A percentile compares a stretch with the other conserved stretches of the same genome.
phyloP scores from a whole-genome alignment of 495 filamentous ascomycete species.

The Cercophora samala region DNA sequence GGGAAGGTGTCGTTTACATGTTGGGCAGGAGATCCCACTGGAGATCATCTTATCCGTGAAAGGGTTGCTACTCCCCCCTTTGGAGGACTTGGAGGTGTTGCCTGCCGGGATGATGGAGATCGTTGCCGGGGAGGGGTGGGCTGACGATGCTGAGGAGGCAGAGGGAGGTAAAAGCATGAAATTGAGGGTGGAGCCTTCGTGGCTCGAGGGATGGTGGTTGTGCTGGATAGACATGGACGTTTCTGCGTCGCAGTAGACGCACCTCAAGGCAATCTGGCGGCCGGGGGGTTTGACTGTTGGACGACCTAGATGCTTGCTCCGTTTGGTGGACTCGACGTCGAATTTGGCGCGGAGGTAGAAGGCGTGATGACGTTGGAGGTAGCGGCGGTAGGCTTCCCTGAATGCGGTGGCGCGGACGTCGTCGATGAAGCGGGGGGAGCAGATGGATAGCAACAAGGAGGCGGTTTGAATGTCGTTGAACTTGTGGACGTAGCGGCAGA shows the following conservation, averaged over 20 bases:
- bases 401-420: conserved; percentile 73
- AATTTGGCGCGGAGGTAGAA: conserved; percentile 58
- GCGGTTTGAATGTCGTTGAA: conserved; percentile 89
- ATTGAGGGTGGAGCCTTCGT: conserved; percentile 1
- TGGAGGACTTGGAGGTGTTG: conserved; percentile 12
- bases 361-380: conserved; percentile 65
- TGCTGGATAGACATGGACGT: conserved; percentile 18
- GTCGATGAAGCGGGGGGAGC: conserved; percentile 75
- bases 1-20: conserved; percentile 82
- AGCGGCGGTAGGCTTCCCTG: conserved; percentile 75
- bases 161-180: conserved; percentile 13
- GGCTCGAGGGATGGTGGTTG: conserved; percentile 1
- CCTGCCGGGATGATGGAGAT: conserved; percentile 9
- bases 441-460: conserved; percentile 75
- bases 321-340: conserved; percentile 58
- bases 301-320: conserved; percentile 58
- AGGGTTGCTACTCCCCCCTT: conserved; percentile 31
- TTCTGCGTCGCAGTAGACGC: conserved; percentile 72
- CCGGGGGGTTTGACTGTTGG: conserved; percentile 62
- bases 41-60: conserved; percentile 46
- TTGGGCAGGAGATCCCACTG: conserved; percentile 67
- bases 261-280: conserved; percentile 76
- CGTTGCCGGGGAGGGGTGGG: conserved; percentile 4
- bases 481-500: conserved; percentile 82
- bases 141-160: neutral